Conservation (phyloP, 2,329 filamentous ascomycete genomes). For the Penicillium sp. region DNA sequence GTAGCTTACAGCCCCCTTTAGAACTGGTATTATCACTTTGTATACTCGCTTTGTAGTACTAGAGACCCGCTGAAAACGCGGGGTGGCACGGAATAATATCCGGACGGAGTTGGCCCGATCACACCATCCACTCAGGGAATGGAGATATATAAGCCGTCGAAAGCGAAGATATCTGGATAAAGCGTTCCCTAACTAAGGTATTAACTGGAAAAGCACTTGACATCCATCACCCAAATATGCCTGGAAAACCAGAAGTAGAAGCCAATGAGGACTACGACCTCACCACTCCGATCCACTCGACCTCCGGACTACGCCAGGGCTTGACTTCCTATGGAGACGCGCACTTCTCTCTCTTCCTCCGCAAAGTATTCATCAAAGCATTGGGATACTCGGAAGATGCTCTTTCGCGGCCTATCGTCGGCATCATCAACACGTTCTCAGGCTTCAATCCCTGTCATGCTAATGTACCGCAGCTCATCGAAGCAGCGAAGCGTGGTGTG, state of each 20-base stretch:
- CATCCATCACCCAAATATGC: background rate
- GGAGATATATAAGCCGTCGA: conserved; percentile 21
- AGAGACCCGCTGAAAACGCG: too few relatives aligned
- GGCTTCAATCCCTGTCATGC: conserved; percentile 73
- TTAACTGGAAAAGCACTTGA: background rate
- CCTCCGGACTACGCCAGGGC: conserved; percentile 59
- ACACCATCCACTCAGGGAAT: conserved; percentile 22
- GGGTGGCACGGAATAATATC: conserved; percentile 21
- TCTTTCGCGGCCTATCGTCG: conserved; percentile 67
- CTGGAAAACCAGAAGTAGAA: conserved; percentile 1
- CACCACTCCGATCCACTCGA: conserved; percentile 50
- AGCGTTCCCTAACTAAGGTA: background rate
- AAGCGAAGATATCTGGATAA: too few relatives aligned
- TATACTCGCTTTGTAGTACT: too few relatives aligned
- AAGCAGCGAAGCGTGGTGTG: conserved; percentile 66
- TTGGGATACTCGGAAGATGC: conserved; percentile 71
- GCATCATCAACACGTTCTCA: conserved; percentile 70
- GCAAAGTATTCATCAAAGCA: conserved; percentile 75
- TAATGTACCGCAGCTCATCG: conserved; percentile 68
- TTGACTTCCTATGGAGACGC: conserved; percentile 69
- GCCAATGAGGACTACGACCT: conserved; percentile 57
- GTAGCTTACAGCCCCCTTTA: too few relatives aligned
- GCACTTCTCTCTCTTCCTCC: conserved; percentile 71
- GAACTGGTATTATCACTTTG: too few relatives aligned
- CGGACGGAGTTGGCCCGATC: conserved; percentile 25